Conservation (phyloP, 2,329 filamentous ascomycete genomes). For the Alternaria longipes region DNA sequence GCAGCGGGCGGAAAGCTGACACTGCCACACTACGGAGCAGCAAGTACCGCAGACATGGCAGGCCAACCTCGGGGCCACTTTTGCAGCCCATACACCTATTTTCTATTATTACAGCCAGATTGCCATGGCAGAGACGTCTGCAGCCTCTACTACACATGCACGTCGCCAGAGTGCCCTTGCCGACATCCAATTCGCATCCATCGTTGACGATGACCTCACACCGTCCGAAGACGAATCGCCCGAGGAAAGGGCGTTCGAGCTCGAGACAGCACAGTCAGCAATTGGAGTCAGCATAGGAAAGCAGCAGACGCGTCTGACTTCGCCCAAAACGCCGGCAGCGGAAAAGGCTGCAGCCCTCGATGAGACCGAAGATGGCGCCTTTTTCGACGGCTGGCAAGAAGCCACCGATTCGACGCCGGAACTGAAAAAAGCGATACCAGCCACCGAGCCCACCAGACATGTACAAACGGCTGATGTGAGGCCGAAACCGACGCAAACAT, state of each 20-base stretch:
- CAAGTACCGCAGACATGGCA: slow-evolving; percentile 27
- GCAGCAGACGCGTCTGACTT: slow-evolving; percentile 65
- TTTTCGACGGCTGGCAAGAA: slow-evolving; percentile 57
- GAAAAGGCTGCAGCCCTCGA: slow-evolving; percentile 68
- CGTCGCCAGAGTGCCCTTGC: slow-evolving; percentile 51
- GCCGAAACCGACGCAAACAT: background rate
- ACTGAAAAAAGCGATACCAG: background rate
- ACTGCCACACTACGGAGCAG: slow-evolving; percentile 37
- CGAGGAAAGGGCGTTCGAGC: slow-evolving; percentile 39
- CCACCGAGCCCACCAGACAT: background rate
- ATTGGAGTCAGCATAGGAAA: slow-evolving; percentile 68
- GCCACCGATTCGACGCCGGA: slow-evolving; percentile 13
- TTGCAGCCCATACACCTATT: slow-evolving; percentile 5
- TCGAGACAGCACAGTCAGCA: slow-evolving; percentile 56
- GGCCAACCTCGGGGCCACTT: slow-evolving; percentile 20
- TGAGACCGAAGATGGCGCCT: slow-evolving; percentile 54
- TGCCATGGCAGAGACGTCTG: slow-evolving; percentile 33
- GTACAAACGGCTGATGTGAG: background rate
- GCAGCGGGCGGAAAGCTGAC: slow-evolving; percentile 36
- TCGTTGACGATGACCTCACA: slow-evolving; percentile 52
- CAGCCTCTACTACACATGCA: slow-evolving; percentile 13
- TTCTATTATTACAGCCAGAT: slow-evolving; percentile 9
- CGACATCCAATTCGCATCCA: slow-evolving; percentile 53
- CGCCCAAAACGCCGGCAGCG: slow-evolving; percentile 65
- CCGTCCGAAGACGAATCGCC: slow-evolving; percentile 57